Percentiles rank a stretch among this genome's conserved stretches.
Evolutionary conservation across 164 flowering plant genomes (phyloP).

Genomic region (Vitis cinerea): DNA sequence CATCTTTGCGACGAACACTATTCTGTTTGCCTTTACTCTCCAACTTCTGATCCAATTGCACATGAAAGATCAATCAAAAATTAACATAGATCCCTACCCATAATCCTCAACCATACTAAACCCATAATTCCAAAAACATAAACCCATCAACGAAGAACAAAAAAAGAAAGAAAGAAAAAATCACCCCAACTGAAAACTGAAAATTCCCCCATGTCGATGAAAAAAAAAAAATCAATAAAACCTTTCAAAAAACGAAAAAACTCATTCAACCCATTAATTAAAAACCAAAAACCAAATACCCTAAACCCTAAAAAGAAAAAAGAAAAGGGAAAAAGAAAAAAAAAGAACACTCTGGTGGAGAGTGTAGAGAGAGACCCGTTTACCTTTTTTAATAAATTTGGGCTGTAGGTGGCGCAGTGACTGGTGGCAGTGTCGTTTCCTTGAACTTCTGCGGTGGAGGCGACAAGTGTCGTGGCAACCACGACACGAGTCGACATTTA

Average conservation of each 20-base stretch:
- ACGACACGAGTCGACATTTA: conserved; percentile 29
- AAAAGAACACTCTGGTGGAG: conserved; percentile 1
- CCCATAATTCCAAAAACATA: neutral
- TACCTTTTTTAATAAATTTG: neutral
- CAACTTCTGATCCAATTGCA: no score
- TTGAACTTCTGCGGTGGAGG: conserved; percentile 17
- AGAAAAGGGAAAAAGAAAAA: neutral
- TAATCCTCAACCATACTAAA: neutral
- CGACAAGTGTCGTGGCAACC: conserved; percentile 55
- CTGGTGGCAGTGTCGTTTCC: conserved; percentile 21
- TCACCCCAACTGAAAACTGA: no score
- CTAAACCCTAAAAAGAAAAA: neutral
- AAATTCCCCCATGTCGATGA: no score
- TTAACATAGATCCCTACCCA: no score
- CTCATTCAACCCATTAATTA: neutral
- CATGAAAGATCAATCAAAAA: no score
- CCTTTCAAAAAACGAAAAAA: no score
- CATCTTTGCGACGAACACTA: no score
- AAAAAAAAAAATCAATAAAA: no score
- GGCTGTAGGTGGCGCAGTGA: neutral
- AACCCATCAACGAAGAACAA: neutral
- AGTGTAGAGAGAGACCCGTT: conserved; percentile 9
- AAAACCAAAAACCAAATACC: neutral
- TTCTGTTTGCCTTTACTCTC: no score
- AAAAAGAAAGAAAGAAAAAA: neutral